Evolutionary conservation across 208 protist species (phyloP).

Genomic region (Wallacemonas rigidus): DNA sequence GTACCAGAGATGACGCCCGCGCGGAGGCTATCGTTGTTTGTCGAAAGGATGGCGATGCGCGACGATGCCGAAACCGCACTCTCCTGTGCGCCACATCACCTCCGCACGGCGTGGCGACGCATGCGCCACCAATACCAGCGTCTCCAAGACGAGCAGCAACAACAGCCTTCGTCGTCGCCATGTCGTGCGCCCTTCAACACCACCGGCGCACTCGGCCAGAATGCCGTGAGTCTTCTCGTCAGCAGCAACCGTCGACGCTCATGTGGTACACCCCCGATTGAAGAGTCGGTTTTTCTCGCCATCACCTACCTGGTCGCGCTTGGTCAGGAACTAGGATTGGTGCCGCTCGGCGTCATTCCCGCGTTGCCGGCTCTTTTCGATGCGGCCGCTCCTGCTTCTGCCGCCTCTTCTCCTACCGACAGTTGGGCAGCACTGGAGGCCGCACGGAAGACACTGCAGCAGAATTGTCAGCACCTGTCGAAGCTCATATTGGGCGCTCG

Average conservation of each 20-base stretch:
- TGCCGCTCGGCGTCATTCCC: slow-evolving; percentile 23
- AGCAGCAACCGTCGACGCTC: slow-evolving; percentile 7
- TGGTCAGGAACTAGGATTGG: slow-evolving; percentile 28
- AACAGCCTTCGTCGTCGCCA: background rate
- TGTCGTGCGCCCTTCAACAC: background rate
- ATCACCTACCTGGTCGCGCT: slow-evolving; percentile 27
- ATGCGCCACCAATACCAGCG: slow-evolving; percentile 1
- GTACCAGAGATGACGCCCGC: background rate
- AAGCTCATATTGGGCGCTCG: slow-evolving; percentile 10
- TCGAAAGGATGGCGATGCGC: background rate
- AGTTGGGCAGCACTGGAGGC: background rate
- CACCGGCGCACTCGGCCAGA: background rate
- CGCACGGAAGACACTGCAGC: background rate
- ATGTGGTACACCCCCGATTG: slow-evolving; percentile 2
- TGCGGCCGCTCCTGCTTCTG: background rate
- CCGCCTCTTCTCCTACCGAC: background rate
- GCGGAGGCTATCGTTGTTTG: background rate
- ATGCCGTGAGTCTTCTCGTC: background rate
- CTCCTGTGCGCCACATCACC: background rate
- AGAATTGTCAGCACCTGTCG: slow-evolving; percentile 13
- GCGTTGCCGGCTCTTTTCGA: slow-evolving; percentile 1
- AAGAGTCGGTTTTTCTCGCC: slow-evolving; percentile 15
- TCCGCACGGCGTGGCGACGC: slow-evolving; percentile 9
- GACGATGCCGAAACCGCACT: background rate
- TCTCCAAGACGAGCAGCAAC: background rate